These are phyloP conservation scores for Pulveroboletus sp. DNA, from an alignment of 768 basidiomycete species.

Conservation along the genomic window DNA sequence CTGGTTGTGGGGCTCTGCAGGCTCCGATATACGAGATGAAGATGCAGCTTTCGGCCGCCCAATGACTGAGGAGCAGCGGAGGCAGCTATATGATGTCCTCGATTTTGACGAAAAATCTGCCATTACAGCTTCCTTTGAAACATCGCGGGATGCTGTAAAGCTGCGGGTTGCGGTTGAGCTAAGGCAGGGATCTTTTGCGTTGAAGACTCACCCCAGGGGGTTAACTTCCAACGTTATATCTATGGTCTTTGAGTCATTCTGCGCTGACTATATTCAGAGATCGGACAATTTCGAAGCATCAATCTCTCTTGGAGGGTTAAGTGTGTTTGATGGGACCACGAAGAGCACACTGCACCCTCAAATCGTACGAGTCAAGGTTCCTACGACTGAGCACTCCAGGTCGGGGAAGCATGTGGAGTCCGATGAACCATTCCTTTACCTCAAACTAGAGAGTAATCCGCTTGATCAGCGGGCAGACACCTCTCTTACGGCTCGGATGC, in stretches of 20 bases:
- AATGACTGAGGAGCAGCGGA: constrained; percentile 89
- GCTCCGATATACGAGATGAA: constrained; percentile 36
- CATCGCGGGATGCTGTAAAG: constrained; percentile 79
- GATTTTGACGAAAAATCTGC: constrained; percentile 90
- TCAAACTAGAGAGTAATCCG: constrained; percentile 91
- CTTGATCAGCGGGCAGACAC: constrained; percentile 90
- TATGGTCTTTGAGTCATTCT: constrained; percentile 82
- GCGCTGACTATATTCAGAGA: constrained; percentile 80
- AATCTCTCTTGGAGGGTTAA: constrained; percentile 80
- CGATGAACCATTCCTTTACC: constrained; percentile 74
- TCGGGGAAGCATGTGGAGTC: constrained; percentile 27
- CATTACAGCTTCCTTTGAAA: constrained; percentile 63
- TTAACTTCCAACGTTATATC: constrained; percentile 72
- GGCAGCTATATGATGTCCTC: constrained; percentile 84
- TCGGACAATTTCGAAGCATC: constrained; percentile 85
- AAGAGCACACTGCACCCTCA: constrained; percentile 77
- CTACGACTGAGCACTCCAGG: constrained; percentile 30
- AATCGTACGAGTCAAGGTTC: constrained; percentile 81
- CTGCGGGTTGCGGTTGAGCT: constrained; percentile 72
- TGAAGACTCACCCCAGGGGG: constrained; percentile 73
- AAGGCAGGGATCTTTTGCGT: constrained; percentile 82
- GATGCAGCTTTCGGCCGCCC: constrained; percentile 59
- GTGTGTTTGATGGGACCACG: constrained; percentile 91
- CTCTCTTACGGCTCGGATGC: constrained; percentile 84
- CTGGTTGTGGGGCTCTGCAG: constrained; percentile 84